Evolutionary conservation across 2,329 filamentous ascomycete genomes (phyloP).

Genomic region (Knufia fluminis): DNA sequence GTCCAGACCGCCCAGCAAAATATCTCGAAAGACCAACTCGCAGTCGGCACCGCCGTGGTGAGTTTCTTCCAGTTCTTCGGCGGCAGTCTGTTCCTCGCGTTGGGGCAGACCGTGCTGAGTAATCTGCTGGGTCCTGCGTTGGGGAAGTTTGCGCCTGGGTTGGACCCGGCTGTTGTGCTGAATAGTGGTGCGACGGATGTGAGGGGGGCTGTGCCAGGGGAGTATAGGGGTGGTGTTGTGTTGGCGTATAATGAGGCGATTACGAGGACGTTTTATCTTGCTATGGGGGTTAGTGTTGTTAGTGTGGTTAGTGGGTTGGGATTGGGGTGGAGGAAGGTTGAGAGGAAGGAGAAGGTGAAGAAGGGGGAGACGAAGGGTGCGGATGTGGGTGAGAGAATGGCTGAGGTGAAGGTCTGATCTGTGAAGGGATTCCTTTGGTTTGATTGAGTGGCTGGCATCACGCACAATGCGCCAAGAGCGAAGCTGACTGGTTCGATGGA

Average conservation of each 20-base stretch:
- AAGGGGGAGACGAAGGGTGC: constrained; percentile 4
- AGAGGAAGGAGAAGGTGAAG: constrained; percentile 5
- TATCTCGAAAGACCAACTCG: constrained; percentile 15
- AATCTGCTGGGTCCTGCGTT: constrained; percentile 10
- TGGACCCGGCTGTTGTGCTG: constrained; percentile 14
- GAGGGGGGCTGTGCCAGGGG: constrained; percentile 9
- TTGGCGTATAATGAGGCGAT: constrained; percentile 19
- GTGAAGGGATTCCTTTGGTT: too few species aligned
- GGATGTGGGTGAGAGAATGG: too few species aligned
- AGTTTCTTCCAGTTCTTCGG: constrained; percentile 22
- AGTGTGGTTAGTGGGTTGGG: constrained; percentile 11
- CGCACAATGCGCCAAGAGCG: too few species aligned
- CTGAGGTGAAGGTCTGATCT: too few species aligned
- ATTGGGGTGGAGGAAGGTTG: constrained; percentile 13
- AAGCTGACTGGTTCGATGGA: too few species aligned
- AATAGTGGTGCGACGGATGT: constrained; percentile 16
- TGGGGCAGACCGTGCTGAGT: constrained; percentile 19
- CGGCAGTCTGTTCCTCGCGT: constrained; percentile 20
- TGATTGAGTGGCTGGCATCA: too few species aligned
- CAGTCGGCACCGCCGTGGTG: constrained; percentile 20
- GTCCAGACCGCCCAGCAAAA: constrained; percentile 20
- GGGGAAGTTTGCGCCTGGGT: constrained; percentile 9
- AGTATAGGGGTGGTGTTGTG: constrained; percentile 8
- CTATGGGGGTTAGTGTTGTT: constrained; percentile 10
- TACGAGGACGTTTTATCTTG: constrained; percentile 15